A percentile compares a stretch with the other conserved stretches of the same genome.
Conservation (phyloP, 306 rosid species). For the Vachellia pachyceras region DNA sequence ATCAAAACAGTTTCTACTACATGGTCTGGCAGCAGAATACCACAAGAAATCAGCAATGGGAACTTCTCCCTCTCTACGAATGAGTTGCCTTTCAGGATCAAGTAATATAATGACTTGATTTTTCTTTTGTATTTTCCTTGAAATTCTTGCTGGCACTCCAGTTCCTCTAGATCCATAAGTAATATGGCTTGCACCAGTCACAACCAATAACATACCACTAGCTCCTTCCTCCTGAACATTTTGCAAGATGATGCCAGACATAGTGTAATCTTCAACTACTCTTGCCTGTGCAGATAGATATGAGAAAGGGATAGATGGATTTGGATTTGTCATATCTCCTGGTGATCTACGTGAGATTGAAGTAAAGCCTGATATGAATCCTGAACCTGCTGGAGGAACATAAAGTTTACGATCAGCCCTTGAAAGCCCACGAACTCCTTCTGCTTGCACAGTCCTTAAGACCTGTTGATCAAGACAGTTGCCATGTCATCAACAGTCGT, state of each 20-base stretch:
- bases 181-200: constrained; percentile 93
- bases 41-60: constrained; percentile 94
- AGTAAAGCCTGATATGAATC: constrained; percentile 81
- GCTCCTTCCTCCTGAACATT: constrained; percentile 73
- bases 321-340: constrained; percentile 56
- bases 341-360: constrained; percentile 65
- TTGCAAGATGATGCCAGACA: constrained; percentile 75
- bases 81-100: constrained; percentile 92
- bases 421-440: constrained; percentile 86
- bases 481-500: neutral
- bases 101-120: constrained; percentile 87
- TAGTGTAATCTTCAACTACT: constrained; percentile 86
- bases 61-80: constrained; percentile 92
- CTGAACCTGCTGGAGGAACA: constrained; percentile 97
- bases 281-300: constrained; percentile 89
- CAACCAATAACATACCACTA: constrained; percentile 77
- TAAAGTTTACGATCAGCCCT: constrained; percentile 76
- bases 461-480: constrained; percentile 55
- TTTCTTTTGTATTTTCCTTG: constrained; percentile 81
- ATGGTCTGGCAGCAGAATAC: constrained; percentile 97
- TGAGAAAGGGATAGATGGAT: constrained; percentile 72
- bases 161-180: constrained; percentile 87
- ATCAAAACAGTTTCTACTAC: constrained; percentile 92
- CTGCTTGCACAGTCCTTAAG: constrained; percentile 87
- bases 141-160: constrained; percentile 93